Percentiles rank a stretch among this genome's conserved stretches.
These are phyloP conservation scores for Withania somnifera DNA, from an alignment of 305 asterid species.

Conservation along the genomic window DNA sequence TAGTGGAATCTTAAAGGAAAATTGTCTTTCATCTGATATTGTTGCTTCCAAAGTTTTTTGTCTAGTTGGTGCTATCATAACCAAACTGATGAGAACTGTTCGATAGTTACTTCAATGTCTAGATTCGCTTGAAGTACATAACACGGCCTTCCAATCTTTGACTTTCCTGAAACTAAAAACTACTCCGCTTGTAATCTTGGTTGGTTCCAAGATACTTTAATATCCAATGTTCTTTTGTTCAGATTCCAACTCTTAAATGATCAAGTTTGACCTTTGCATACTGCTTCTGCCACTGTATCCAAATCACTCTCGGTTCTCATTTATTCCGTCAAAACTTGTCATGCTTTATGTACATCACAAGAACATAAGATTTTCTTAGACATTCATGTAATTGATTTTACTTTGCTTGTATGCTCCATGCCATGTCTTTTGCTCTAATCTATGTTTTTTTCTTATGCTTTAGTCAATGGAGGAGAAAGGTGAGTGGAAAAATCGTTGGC, in stretches of 20 bases:
- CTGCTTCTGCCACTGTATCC: too few relatives aligned
- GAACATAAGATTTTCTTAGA: neutral
- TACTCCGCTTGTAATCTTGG: neutral
- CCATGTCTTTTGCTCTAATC: neutral
- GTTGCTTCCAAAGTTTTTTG: too few relatives aligned
- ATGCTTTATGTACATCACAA: neutral
- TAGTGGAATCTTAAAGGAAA: neutral
- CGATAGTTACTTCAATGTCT: too few relatives aligned
- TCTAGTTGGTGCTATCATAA: too few relatives aligned
- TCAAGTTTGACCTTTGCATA: too few relatives aligned
- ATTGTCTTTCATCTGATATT: neutral
- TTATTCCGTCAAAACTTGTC: too few relatives aligned
- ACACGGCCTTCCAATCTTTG: neutral
- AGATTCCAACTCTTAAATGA: neutral
- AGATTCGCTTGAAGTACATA: neutral
- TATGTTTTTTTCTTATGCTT: neutral
- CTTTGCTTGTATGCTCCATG: neutral
- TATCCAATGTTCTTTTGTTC: neutral
- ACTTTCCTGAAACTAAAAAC: neutral
- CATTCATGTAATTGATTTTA: neutral
- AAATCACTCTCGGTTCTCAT: too few relatives aligned
- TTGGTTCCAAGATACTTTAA: neutral
- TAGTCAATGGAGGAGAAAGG: conserved; percentile 41
- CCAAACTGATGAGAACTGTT: neutral
- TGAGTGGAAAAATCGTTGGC: conserved; percentile 61